phyloP scores from a whole-genome alignment of 805 yeast species.

The Saturnispora besseyi region DNA sequence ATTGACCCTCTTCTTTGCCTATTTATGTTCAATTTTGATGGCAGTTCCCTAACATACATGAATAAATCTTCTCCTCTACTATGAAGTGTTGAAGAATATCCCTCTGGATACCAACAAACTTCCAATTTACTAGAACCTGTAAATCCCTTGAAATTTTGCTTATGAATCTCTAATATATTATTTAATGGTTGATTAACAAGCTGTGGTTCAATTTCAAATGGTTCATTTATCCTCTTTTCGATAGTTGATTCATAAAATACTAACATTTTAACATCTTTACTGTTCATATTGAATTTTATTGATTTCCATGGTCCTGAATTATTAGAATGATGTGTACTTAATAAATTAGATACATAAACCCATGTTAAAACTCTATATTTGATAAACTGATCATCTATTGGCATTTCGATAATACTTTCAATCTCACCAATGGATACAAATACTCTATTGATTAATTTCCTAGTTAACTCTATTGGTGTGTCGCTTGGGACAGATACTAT shows the following conservation, averaged over 20 bases:
- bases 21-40: constrained; percentile 35
- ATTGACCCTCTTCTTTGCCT: constrained; percentile 20
- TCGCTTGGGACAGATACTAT: constrained; percentile 7
- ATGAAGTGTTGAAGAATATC: constrained; percentile 42
- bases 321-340: constrained; percentile 1
- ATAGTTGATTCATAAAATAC: constrained; percentile 22
- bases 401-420: neutral
- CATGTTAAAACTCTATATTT: constrained; percentile 5
- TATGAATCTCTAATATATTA: neutral
- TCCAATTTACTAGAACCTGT: constrained; percentile 16
- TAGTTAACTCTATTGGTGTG: neutral
- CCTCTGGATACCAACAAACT: constrained; percentile 35
- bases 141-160: constrained; percentile 1
- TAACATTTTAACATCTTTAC: constrained; percentile 26
- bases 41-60: constrained; percentile 43
- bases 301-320: constrained; percentile 11
- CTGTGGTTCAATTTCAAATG: neutral
- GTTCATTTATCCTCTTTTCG: neutral
- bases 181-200: neutral
- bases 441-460: constrained; percentile 1
- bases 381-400: neutral
- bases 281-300: constrained; percentile 12
- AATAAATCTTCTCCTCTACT: constrained; percentile 39
- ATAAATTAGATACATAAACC: constrained; percentile 1
- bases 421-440: constrained; percentile 11